phyloP scores from a whole-genome alignment of 345 rosid genomes.

The Reutealis trisperma region DNA sequence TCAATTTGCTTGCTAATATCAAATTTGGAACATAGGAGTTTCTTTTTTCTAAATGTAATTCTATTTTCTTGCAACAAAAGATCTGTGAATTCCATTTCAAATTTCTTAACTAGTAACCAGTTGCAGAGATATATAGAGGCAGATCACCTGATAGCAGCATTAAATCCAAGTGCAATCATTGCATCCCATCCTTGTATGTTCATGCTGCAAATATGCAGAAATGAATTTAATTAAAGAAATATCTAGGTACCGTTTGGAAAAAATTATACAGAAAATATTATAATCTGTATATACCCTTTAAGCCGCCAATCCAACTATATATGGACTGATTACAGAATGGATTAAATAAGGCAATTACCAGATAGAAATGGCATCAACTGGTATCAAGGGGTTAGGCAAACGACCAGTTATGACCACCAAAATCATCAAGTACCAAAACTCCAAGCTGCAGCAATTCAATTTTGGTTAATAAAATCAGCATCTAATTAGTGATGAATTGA shows the following conservation, averaged over 20 bases:
- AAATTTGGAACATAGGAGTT: background rate
- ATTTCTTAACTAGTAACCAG: no score
- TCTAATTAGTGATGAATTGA: background rate
- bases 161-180: conserved; percentile 90
- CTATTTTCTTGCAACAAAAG: background rate
- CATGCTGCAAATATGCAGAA: conserved; percentile 54
- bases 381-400: conserved; percentile 66
- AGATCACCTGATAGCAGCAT: conserved; percentile 80
- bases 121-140: background rate
- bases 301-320: background rate
- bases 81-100: background rate
- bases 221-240: conserved; percentile 5
- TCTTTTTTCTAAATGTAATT: background rate
- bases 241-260: no score
- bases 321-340: background rate
- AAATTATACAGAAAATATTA: no score
- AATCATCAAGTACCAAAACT: conserved; percentile 90
- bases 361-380: conserved; percentile 89
- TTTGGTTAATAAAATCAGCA: background rate
- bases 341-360: conserved; percentile 44
- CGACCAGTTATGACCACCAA: conserved; percentile 78
- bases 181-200: conserved; percentile 87
- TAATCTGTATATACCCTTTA: no score
- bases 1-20: background rate
- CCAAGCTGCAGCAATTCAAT: conserved; percentile 63